Base-by-base conservation (phyloP, 2,329 filamentous ascomycete genomes). In the Bipolaris cookei region DNA sequence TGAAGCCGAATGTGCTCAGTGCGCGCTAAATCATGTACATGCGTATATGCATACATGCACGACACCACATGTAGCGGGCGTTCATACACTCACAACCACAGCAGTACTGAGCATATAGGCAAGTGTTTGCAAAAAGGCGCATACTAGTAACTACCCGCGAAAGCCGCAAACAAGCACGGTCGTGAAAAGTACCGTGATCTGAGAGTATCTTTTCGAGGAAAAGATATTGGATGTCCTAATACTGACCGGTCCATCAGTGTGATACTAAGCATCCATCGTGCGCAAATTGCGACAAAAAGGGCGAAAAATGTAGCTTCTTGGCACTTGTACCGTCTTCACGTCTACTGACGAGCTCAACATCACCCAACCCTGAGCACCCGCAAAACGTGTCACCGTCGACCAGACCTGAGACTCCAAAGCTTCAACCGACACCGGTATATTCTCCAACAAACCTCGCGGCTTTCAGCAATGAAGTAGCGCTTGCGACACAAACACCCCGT, bases 181-280 rank as follows among this genome's bases (percentile, higher is more conserved):
- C 8, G 23, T 16, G 4, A 18, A 45, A 23, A 21, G 18, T 13
- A 20, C n/a, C 1, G n/a, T 18, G 51, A 4, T 11, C 14, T 42
- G 20, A 44, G 72, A 80, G 78, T 3, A 79, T 37, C 5, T 11
- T 20, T 16, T 21, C 42, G 25, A 20, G 16, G 7, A 18, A n/a
- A 18, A 32, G 4, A 4, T 11, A 20, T 32, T 37, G 25, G 21
- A 30, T 28, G 20, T 21, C 3, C 16, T 7, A 11, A 6, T 7
- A 34, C 69, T 73, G 48, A 73, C 53, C 14, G 20, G 6, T 32
- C 14, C 3, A 20, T 39, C 30, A 76, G 74, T 76, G 74, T 59
- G 74, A 76, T 39, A 63, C 62, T 16, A 68, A 63, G 32, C 67
- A 75, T 35, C 72, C 73, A 28, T 65, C 56, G 35, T 76, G 74